Evolutionary conservation across 257 asterid genomes (phyloP).

Genomic region (Lantana camara): DNA sequence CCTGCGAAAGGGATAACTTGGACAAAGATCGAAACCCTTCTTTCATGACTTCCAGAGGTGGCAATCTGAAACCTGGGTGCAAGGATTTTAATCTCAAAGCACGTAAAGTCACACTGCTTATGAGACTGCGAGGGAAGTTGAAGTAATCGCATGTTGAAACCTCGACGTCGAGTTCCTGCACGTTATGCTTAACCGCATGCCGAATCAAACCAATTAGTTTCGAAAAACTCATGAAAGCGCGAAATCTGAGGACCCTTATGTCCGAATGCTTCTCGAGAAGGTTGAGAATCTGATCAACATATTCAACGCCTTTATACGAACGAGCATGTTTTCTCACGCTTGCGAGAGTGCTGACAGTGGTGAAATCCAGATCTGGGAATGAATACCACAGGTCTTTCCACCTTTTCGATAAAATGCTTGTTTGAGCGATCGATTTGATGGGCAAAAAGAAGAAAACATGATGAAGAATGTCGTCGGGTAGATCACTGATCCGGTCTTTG

Average conservation of each 20-base stretch:
- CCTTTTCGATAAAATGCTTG: conserved; percentile 63
- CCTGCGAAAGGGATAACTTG: conserved; percentile 51
- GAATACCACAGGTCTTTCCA: conserved; percentile 68
- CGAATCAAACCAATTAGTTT: conserved; percentile 53
- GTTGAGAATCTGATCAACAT: conserved; percentile 51
- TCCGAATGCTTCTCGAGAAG: conserved; percentile 46
- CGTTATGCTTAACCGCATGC: conserved; percentile 59
- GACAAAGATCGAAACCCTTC: conserved; percentile 56
- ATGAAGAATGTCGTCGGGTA: conserved; percentile 71
- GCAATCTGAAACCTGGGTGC: conserved; percentile 71
- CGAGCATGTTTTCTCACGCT: conserved; percentile 22
- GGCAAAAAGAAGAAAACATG: conserved; percentile 62
- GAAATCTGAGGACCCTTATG: conserved; percentile 55
- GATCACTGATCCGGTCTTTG: conserved; percentile 70
- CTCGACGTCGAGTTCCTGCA: conserved; percentile 73
- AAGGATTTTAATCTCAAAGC: conserved; percentile 57
- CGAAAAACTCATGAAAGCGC: conserved; percentile 58
- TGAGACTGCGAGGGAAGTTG: conserved; percentile 64
- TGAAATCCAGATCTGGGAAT: conserved; percentile 85
- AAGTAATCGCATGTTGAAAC: conserved; percentile 67
- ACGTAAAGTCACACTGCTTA: conserved; percentile 46
- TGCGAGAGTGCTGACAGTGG: conserved; percentile 36
- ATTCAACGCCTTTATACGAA: conserved; percentile 36
- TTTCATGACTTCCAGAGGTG: conserved; percentile 58
- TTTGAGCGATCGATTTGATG: conserved; percentile 59